A percentile compares a stretch with the other conserved stretches of the same genome.
These are phyloP conservation scores for Lactarius deliciosus DNA, from an alignment of 768 basidiomycete genomes.

Conservation along the genomic window DNA sequence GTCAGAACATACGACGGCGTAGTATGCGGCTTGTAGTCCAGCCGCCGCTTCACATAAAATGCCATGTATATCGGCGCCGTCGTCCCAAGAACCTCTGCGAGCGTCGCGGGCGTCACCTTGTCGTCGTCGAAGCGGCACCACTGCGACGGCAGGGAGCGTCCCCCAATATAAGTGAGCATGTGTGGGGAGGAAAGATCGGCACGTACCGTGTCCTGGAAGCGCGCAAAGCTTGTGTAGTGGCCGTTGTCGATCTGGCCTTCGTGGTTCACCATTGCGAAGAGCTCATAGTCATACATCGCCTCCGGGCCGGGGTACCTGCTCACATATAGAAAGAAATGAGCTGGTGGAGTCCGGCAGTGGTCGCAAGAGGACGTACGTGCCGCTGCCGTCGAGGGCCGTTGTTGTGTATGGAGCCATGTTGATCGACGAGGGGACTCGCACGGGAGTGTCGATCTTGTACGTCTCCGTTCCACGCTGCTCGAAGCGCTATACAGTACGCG, in stretches of 20 bases:
- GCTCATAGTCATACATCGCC: slow-evolving; percentile 82
- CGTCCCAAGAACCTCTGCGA: slow-evolving; percentile 57
- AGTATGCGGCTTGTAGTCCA: slow-evolving; percentile 69
- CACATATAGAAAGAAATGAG: background rate
- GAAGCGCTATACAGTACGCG: slow-evolving; percentile 63
- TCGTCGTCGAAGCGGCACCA: slow-evolving; percentile 97
- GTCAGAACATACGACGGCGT: slow-evolving; percentile 26
- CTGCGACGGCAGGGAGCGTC: slow-evolving; percentile 39
- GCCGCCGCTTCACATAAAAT: slow-evolving; percentile 87
- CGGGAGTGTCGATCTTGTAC: slow-evolving; percentile 79
- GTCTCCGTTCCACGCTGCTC: slow-evolving; percentile 64
- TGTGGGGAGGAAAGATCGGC: background rate
- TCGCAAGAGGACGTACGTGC: slow-evolving; percentile 28
- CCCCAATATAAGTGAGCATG: background rate
- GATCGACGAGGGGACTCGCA: slow-evolving; percentile 78
- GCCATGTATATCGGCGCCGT: slow-evolving; percentile 87
- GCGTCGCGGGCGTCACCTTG: slow-evolving; percentile 73
- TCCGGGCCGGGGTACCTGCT: slow-evolving; percentile 55
- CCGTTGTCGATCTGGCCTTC: slow-evolving; percentile 94
- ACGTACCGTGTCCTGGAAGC: slow-evolving; percentile 81
- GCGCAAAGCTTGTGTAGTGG: slow-evolving; percentile 87
- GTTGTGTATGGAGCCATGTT: slow-evolving; percentile 91
- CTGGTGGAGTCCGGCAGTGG: background rate
- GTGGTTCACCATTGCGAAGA: slow-evolving; percentile 92
- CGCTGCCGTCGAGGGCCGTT: slow-evolving; percentile 48